These are phyloP conservation scores for Byssothecium circinans DNA, from an alignment of 2,329 filamentous ascomycete species.

Conservation along the genomic window DNA sequence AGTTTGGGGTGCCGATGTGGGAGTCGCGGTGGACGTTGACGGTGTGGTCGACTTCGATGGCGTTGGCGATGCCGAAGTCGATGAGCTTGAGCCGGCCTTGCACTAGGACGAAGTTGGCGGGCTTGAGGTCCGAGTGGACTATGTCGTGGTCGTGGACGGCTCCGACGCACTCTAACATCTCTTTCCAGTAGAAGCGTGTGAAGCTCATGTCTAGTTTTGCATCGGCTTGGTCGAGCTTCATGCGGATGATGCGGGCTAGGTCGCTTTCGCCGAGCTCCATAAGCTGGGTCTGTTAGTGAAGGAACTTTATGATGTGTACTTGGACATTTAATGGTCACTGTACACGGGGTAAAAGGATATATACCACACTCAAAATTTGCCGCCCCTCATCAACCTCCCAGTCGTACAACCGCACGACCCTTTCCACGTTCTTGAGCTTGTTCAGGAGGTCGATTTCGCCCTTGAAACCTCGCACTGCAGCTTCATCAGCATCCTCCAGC, in stretches of 20 bases:
- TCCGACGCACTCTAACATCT: constrained; percentile 95
- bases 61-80: constrained; percentile 97
- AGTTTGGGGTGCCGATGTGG: constrained; percentile 94
- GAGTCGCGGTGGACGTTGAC: constrained; percentile 96
- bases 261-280: constrained; percentile 98
- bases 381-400: constrained; percentile 94
- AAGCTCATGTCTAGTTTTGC: constrained; percentile 84
- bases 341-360: constrained; percentile 35
- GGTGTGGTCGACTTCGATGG: constrained; percentile 92
- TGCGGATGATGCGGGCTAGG: constrained; percentile 79
- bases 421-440: constrained; percentile 79
- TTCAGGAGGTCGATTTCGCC: constrained; percentile 91
- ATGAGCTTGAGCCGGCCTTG: constrained; percentile 91
- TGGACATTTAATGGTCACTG: no score
- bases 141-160: constrained; percentile 89
- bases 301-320: background rate
- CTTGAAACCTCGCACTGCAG: constrained; percentile 82
- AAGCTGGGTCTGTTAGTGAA: constrained; percentile 56
- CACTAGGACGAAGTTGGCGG: constrained; percentile 93
- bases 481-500: constrained; percentile 84
- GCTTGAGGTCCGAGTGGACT: constrained; percentile 95
- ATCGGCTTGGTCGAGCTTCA: constrained; percentile 60
- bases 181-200: constrained; percentile 97
- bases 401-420: constrained; percentile 88
- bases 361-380: constrained; percentile 79